A percentile compares a stretch with the other conserved stretches of the same genome.
These are phyloP conservation scores for Durio zibethinus DNA, from an alignment of 345 rosid species.

Conservation along the genomic window DNA sequence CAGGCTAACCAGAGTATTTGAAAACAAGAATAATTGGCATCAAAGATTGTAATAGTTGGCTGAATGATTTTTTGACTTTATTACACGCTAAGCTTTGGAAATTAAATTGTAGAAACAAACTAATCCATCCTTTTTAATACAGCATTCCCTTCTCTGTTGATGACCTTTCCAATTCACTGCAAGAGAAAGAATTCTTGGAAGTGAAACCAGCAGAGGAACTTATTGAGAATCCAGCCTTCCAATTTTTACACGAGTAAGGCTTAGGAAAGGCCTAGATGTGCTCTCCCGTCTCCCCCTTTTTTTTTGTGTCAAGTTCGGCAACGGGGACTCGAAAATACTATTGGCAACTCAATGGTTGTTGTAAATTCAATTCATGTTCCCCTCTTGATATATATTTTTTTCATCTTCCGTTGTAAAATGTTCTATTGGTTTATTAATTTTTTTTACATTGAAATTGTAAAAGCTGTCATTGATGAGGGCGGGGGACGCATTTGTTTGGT, in stretches of 20 bases:
- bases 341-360: constrained; percentile 9
- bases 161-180: constrained; percentile 71
- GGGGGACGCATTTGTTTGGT: constrained; percentile 28
- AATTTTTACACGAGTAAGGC: constrained; percentile 67
- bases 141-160: constrained; percentile 98
- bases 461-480: constrained; percentile 21
- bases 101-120: neutral
- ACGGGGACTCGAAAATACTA: constrained; percentile 5
- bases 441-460: constrained; percentile 32
- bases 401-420: constrained; percentile 28
- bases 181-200: constrained; percentile 80
- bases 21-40: neutral
- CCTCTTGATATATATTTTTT: neutral
- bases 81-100: neutral
- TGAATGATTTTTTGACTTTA: neutral
- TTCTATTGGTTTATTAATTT: constrained; percentile 41
- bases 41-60: neutral
- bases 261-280: constrained; percentile 28
- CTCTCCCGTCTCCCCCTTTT: constrained; percentile 7
- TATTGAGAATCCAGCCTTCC: constrained; percentile 70
- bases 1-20: neutral
- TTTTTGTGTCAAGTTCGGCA: constrained; percentile 14
- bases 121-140: constrained; percentile 25
- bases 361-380: constrained; percentile 30
- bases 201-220: constrained; percentile 82